Evolutionary conservation across 2,329 filamentous ascomycete genomes (phyloP).

Genomic region (Cytospora paraplurivora): DNA sequence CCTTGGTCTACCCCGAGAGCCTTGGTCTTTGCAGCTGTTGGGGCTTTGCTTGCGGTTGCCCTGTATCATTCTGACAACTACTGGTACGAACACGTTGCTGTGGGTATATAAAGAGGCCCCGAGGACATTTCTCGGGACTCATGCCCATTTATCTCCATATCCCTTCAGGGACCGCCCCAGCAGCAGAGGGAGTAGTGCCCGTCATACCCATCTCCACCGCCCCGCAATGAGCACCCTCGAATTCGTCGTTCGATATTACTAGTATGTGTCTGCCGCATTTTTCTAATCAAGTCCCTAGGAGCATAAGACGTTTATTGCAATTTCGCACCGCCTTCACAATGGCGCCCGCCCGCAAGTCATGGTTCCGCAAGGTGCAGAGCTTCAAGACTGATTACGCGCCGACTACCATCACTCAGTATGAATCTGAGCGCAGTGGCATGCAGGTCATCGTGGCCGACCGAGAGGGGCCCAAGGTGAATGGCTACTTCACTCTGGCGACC

Average conservation of each 20-base stretch:
- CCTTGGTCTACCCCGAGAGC: slow-evolving; percentile 6
- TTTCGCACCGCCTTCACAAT: slow-evolving; percentile 47
- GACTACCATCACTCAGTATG: slow-evolving; percentile 89
- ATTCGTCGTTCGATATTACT: background rate
- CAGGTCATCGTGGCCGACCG: slow-evolving; percentile 89
- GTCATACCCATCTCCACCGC: background rate
- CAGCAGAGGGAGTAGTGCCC: background rate
- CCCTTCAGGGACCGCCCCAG: background rate
- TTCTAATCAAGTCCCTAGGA: slow-evolving; percentile 32
- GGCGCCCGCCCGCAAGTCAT: slow-evolving; percentile 54
- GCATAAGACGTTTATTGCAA: slow-evolving; percentile 29
- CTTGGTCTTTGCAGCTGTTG: slow-evolving; percentile 8
- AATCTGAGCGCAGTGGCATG: slow-evolving; percentile 92
- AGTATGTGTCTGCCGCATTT: background rate
- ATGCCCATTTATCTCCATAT: background rate
- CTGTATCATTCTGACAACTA: slow-evolving; percentile 10
- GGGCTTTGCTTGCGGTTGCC: slow-evolving; percentile 16
- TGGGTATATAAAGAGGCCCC: background rate
- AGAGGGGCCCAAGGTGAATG: slow-evolving; percentile 90
- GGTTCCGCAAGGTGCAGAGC: slow-evolving; percentile 82
- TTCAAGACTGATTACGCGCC: slow-evolving; percentile 92
- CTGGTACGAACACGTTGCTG: slow-evolving; percentile 5
- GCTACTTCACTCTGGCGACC: slow-evolving; percentile 93
- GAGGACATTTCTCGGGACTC: background rate
- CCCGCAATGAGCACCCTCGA: background rate